Conservation (phyloP, 805 yeast species). For the Danielozyma ontarioensis region DNA sequence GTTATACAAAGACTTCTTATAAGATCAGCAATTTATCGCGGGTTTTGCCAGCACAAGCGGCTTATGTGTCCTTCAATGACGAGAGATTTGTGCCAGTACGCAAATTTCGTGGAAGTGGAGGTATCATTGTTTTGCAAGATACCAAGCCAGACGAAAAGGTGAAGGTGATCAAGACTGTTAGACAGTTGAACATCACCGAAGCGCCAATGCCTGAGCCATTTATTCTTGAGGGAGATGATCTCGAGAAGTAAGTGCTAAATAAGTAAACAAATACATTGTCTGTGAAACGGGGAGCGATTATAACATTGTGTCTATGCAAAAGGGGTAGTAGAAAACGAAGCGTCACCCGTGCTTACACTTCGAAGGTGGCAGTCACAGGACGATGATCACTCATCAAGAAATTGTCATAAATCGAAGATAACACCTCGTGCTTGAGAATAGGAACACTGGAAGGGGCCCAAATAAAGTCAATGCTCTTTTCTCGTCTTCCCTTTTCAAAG, state of each 20-base stretch:
- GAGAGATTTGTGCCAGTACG: slow-evolving; percentile 81
- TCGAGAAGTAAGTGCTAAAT: slow-evolving; percentile 30
- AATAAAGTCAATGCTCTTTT: neutral
- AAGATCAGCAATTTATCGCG: slow-evolving; percentile 76
- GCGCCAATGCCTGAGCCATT: slow-evolving; percentile 75
- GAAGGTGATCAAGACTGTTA: slow-evolving; percentile 73
- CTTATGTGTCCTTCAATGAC: slow-evolving; percentile 68
- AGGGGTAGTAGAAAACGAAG: neutral
- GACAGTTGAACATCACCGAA: slow-evolving; percentile 68
- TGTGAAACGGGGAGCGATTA: neutral
- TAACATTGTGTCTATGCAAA: neutral
- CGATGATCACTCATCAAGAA: neutral
- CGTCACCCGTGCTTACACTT: slow-evolving; percentile 1
- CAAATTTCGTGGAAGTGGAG: slow-evolving; percentile 62
- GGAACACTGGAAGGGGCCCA: neutral
- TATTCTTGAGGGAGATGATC: slow-evolving; percentile 52
- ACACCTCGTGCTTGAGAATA: slow-evolving; percentile 4
- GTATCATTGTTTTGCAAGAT: slow-evolving; percentile 70
- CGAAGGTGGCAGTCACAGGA: neutral
- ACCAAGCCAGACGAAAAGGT: slow-evolving; percentile 54
- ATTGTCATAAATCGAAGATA: neutral
- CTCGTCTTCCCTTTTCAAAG: neutral
- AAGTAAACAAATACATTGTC: neutral
- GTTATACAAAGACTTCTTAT: slow-evolving; percentile 61
- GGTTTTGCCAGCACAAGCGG: slow-evolving; percentile 84